These are phyloP conservation scores for Glycyrrhiza uralensis DNA, from an alignment of 306 rosid species.

Conservation along the genomic window DNA sequence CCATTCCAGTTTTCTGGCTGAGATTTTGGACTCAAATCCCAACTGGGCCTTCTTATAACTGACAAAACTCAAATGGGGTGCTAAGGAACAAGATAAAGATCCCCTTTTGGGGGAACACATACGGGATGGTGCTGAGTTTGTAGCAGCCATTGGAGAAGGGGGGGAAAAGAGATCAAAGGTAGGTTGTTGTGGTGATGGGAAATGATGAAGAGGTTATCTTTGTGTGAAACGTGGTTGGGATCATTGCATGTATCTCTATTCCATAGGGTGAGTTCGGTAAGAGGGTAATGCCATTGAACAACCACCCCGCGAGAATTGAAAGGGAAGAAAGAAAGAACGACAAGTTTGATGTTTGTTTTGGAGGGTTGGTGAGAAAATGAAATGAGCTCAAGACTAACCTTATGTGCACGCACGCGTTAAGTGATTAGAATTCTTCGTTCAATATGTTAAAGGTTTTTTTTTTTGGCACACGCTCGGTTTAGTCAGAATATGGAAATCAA, in stretches of 20 bases:
- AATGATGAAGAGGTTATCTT: slow-evolving; percentile 4
- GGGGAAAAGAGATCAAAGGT: too few species aligned
- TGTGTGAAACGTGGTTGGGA: background rate
- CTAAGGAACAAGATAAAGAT: slow-evolving; percentile 5
- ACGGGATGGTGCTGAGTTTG: slow-evolving; percentile 15
- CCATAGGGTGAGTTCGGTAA: slow-evolving; percentile 19
- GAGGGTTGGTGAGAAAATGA: slow-evolving; percentile 30
- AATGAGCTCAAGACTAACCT: too few species aligned
- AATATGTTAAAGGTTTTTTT: too few species aligned
- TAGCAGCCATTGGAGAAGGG: slow-evolving; percentile 46
- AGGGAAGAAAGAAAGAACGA: background rate
- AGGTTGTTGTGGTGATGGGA: background rate
- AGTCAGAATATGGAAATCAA: too few species aligned
- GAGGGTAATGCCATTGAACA: slow-evolving; percentile 6
- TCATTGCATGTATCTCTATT: background rate
- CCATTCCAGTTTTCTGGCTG: slow-evolving; percentile 26
- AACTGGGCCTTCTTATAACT: slow-evolving; percentile 27
- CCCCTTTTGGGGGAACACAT: slow-evolving; percentile 6
- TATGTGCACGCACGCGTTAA: too few species aligned
- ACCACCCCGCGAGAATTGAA: slow-evolving; percentile 8
- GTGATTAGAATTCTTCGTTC: too few species aligned
- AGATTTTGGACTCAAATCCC: slow-evolving; percentile 31
- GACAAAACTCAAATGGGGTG: slow-evolving; percentile 31
- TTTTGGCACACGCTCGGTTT: too few species aligned
- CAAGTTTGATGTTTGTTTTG: background rate